Base-by-base conservation (phyloP, 768 basidiomycete genomes). In the Pleurotus ostreatus region DNA sequence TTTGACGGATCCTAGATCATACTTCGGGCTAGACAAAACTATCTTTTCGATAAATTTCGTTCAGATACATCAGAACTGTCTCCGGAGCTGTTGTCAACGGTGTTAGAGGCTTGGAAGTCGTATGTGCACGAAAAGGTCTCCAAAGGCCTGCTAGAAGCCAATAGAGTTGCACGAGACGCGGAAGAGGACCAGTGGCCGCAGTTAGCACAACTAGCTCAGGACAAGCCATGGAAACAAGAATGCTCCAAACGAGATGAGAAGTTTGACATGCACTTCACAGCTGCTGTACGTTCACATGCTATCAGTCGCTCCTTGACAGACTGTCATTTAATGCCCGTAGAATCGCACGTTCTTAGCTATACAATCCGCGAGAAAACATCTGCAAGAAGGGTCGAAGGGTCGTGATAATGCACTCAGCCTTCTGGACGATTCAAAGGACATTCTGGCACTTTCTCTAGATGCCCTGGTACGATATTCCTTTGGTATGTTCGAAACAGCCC, bases 221-320 rank as follows among this genome's bases (percentile, higher is more conserved):
- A 89, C 66, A 70, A 73, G 38, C 68, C 74, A 38, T 93, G 88
- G 87, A 87, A 84, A 63, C 75, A 79, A 51, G 86, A 85, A 58
- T 85, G 86, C 63, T 68, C 89, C 66, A 83, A 78, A 66, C 80
- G 84, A 64, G 89, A 97, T 60, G 94, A 96, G 73, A 98, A 96
- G 71, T 95, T 95, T 65, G 85, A 87, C 52, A 89, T 98, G 92
- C 76, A 95, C 71, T 81, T 93, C 63, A 73, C 82, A 39, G 81
- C 88, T 57, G 83, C 96, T 62, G 91, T 93, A 68, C 66, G 85
- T 74, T 20, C 55, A 30, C 49, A 65, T 46, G 30, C 37, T 39
- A 60, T 58, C 49, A 52, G 59, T 44, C 37, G 22, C 39, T 22
- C 5, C 47, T 34, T 13, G 40, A 26, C 22, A 38, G 37, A 46